Evolutionary conservation across 116 monocot species (phyloP).

Genomic region (Cymodocea nodosa): DNA sequence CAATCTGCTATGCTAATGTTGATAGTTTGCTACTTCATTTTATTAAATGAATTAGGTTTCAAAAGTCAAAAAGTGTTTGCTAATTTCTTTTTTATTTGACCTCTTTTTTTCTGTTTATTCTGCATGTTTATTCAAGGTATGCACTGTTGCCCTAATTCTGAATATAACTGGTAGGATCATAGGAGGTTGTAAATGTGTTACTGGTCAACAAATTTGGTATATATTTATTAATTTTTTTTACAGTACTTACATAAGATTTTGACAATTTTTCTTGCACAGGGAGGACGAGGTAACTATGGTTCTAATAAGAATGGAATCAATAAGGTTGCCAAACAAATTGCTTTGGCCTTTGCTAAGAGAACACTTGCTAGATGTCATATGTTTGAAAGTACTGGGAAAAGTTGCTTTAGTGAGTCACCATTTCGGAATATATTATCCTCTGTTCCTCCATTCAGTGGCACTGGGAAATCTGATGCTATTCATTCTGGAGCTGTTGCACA

Average conservation of each 20-base stretch:
- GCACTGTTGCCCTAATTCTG: not conserved
- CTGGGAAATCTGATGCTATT: slow-evolving; percentile 13
- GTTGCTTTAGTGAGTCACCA: slow-evolving; percentile 69
- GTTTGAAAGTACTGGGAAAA: slow-evolving; percentile 55
- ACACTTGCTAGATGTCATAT: slow-evolving; percentile 52
- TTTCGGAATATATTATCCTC: slow-evolving; percentile 31
- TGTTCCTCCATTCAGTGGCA: slow-evolving; percentile 10
- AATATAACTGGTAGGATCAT: no score
- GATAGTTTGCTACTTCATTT: no score
- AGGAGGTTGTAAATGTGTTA: no score
- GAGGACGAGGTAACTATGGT: slow-evolving; percentile 43
- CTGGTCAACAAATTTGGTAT: no score
- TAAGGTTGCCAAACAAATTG: slow-evolving; percentile 57
- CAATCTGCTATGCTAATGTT: no score
- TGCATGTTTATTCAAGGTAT: not conserved
- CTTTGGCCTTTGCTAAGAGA: slow-evolving; percentile 63
- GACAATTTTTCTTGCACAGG: slow-evolving; percentile 20
- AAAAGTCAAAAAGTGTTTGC: no score
- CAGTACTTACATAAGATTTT: no score
- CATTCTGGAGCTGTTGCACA: slow-evolving; percentile 6
- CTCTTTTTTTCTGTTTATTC: no score
- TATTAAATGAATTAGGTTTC: no score
- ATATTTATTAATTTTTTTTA: no score
- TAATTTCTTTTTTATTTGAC: no score
- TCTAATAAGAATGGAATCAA: slow-evolving; percentile 54